Base-by-base conservation (phyloP, 352 stramenopile species). In the Phytophthora vignae region DNA sequence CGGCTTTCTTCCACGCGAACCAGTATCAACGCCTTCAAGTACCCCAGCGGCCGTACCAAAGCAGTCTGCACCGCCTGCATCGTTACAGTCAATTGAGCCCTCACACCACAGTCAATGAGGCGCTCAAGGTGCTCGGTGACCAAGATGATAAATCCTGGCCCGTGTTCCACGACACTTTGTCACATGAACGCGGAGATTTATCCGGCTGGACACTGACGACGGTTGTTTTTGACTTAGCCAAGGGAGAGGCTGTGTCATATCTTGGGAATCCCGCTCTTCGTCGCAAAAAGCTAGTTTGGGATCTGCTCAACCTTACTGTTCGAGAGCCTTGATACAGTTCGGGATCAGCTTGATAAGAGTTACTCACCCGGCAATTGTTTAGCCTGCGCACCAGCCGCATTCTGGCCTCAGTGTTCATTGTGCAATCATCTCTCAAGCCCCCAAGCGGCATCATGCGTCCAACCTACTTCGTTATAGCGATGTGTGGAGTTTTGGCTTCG, bases 161-260 rank as follows among this genome's bases (percentile, higher is more conserved):
- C 7, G 73, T 91, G n/a, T 92, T 84, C 57, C 87, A 94, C 33
- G 84, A 94, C 53, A 64, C 59, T 11, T 31, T 72, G n/a, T 94
- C 84, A 3, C 86, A 94, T 53, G 70, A 71, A 14, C 68, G 70
- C 1, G 84, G 86, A 2, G 86, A 94, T 29, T 61, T 92, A 29
- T 92, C 84, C 1, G 85, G 85, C 19, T 92, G 83, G 83, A 94
- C 86, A 50, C 74, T 94, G 31, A 83, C 83, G 40, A 91, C 86
- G 5, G 69, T 92, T 42, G 77, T 89, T 3, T 94, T 94, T 64
- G 83, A 94, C 49, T 50, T 94, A 21, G 31, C 59, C 21, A 42
- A 70, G 54, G 76, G 75, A 29, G 71, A 73, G 40, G 84, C 84
- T n/a, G 59, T 84, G 19, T 87, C 80, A 56, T 89, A 81, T 74